These are phyloP conservation scores for Tylopilus subfusipes DNA, from an alignment of 768 basidiomycete genomes.

Conservation along the genomic window DNA sequence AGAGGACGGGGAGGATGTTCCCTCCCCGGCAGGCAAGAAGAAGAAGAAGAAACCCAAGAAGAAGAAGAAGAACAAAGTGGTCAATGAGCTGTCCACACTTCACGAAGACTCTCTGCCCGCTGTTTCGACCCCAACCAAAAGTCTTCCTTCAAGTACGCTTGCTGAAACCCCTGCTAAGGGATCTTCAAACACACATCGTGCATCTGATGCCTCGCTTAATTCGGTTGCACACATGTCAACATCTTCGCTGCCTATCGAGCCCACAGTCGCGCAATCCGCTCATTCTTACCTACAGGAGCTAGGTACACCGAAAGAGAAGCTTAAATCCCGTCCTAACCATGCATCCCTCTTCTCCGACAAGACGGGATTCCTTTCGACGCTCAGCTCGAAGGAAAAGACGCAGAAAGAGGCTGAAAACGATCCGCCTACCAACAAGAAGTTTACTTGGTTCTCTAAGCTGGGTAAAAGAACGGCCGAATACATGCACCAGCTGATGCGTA, in stretches of 20 bases:
- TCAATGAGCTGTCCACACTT: conserved; percentile 18
- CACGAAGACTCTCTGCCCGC: conserved; percentile 17
- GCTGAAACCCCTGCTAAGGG: conserved; percentile 27
- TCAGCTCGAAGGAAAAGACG: conserved; percentile 33
- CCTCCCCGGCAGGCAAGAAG: conserved; percentile 43
- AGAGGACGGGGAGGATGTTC: conserved; percentile 56
- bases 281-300: conserved; percentile 64
- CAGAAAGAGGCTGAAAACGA: conserved; percentile 33
- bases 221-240: conserved; percentile 35
- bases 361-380: conserved; percentile 49
- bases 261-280: conserved; percentile 60
- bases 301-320: conserved; percentile 53
- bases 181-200: neutral
- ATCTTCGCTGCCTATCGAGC: conserved; percentile 42
- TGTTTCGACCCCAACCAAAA: conserved; percentile 19
- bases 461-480: conserved; percentile 54
- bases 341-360: conserved; percentile 46
- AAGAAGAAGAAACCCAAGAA: conserved; percentile 68
- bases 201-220: conserved; percentile 18
- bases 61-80: conserved; percentile 61
- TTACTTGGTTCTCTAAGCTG: conserved; percentile 54
- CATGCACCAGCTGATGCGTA: conserved; percentile 65
- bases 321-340: conserved; percentile 66
- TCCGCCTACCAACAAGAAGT: conserved; percentile 34
- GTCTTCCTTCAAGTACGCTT: conserved; percentile 14